Percentiles rank a stretch among this genome's conserved stretches.
Conservation (phyloP, 176 grass and related monocot genomes). For the Aegilops longissima region DNA sequence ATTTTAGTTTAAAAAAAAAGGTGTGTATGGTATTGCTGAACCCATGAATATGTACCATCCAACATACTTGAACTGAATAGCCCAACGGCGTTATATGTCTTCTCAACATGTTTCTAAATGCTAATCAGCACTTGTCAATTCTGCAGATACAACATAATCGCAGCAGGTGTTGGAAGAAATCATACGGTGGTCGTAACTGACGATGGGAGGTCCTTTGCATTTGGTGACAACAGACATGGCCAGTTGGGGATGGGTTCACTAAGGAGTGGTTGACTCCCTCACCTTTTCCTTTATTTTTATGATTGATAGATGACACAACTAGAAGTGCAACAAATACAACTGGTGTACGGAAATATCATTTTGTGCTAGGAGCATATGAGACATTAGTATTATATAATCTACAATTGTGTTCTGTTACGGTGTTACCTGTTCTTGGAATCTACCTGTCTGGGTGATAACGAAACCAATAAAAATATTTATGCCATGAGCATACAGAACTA, state of each 20-base stretch:
- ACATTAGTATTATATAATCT: background rate
- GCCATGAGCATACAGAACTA: background rate
- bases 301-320: background rate
- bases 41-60: background rate
- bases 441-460: background rate
- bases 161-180: constrained; percentile 75
- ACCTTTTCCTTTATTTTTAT: background rate
- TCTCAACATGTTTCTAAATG: background rate
- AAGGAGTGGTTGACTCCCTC: constrained; percentile 56
- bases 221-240: constrained; percentile 87
- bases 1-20: background rate
- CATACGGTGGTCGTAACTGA: constrained; percentile 85
- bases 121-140: constrained; percentile 17
- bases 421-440: background rate
- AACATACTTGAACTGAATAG: background rate
- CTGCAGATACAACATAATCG: constrained; percentile 58
- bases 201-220: constrained; percentile 77
- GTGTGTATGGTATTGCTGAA: background rate
- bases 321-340: background rate
- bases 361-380: background rate
- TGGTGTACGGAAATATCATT: background rate
- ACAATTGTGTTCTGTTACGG: background rate
- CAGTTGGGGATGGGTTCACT: constrained; percentile 77
- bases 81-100: background rate
- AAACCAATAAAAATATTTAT: background rate